Conservation (phyloP, 192 early-diverging fungal genomes). For the Dissophora ornata region DNA sequence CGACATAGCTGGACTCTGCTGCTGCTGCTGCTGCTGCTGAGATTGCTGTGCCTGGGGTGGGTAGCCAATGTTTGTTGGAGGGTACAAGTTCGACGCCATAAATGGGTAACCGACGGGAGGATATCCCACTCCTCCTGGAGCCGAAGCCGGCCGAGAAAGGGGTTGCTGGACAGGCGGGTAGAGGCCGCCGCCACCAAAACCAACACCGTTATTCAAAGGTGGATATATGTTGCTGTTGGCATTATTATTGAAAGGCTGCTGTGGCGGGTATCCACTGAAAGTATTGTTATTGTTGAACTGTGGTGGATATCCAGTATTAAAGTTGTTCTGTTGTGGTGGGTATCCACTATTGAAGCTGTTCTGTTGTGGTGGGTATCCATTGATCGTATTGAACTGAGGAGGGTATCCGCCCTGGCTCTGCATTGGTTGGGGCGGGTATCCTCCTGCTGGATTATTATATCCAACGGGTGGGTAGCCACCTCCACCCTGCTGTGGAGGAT, state of each 20-base stretch:
- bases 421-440: slow-evolving; percentile 10
- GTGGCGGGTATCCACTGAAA: slow-evolving; percentile 23
- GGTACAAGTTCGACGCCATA: slow-evolving; percentile 27
- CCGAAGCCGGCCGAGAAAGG: background rate
- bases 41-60: slow-evolving; percentile 3
- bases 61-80: slow-evolving; percentile 12
- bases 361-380: slow-evolving; percentile 15
- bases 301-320: slow-evolving; percentile 15
- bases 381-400: slow-evolving; percentile 8
- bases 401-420: slow-evolving; percentile 17
- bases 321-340: slow-evolving; percentile 11
- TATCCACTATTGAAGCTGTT: slow-evolving; percentile 14
- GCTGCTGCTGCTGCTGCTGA: slow-evolving; percentile 15
- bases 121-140: slow-evolving; percentile 2
- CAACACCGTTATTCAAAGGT: background rate
- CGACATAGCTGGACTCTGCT: background rate
- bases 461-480: slow-evolving; percentile 26
- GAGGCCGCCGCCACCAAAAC: background rate
- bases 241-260: background rate
- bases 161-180: slow-evolving; percentile 20
- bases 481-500: background rate
- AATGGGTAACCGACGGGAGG: slow-evolving; percentile 31
- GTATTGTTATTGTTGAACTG: slow-evolving; percentile 17
- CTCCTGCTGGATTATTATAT: background rate
- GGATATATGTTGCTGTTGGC: slow-evolving; percentile 10